Evolutionary conservation across 805 yeast species (phyloP), one percentile per base, ranked within the genome.

Genomic region (Spathaspora girioi): DNA sequence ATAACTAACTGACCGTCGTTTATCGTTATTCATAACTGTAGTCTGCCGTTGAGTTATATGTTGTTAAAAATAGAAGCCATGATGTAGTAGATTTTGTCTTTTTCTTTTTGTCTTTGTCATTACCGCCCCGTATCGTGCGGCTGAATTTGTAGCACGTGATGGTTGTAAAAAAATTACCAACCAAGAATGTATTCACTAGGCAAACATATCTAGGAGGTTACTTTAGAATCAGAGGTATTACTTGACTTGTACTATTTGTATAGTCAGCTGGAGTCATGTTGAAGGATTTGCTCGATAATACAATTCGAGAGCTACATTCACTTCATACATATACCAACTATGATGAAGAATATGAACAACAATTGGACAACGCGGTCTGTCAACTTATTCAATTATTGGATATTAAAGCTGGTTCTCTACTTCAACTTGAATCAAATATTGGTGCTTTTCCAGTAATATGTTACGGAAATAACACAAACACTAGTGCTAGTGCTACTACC

Each of bases 1-100:
- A 29, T 54, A 54, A 43, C 57, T 54, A 17, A 54, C 50, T 1
- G 57, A 54, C 38, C 57, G 46, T 43, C 57, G 47, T 17, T 53
- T 51, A 6, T 32, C 32, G 17, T 14, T 35, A 18, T 35, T 35
- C 40, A 35, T 35, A 8, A 35, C n/a, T 35, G 8, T 15, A 9
- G 5, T 29, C 9, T 10, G 14, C 10, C 3, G 32, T 29, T 5
- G 4, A 12, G 14, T 11, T 29, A 11, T 5, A 10, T 10, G 14
- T 12, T 29, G 32, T 29, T 29, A 10, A 3, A 29, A 23, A 23
- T 23, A 23, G 26, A 23, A 23, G 26, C 6, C 26, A 23, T 23
- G 6, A n/a, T 23, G 3, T 23, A 23, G 26, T n/a, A n/a, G 26
- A 23, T 3, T 23, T 23, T 23, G 26, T 23, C 26, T 4, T 23